Base-by-base conservation (phyloP, 306 rosid genomes). In the Cicer yamashitae region DNA sequence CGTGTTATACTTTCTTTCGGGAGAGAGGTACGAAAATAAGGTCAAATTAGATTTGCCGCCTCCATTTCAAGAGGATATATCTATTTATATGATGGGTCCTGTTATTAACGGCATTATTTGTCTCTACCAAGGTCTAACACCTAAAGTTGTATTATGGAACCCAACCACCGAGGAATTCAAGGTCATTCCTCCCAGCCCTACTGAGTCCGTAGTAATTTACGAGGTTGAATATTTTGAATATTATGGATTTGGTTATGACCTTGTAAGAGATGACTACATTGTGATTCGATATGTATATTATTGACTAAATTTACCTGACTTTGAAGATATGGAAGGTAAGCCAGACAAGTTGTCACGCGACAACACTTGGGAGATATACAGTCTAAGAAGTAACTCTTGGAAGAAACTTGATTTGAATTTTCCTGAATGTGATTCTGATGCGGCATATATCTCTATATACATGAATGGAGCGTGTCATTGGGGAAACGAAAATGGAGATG, bases 351-450 rank as follows among this genome's bases (percentile, higher is more conserved):
- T 25, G 34, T 25, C 34, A 3, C 34, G 4, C 0, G 3, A 25
- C 0, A 25, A 25, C 0, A 25, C 34, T 25, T 25, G 34, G 34
- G 34, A 25, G 34, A 25, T 25, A 25, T 25, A 25, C 0, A 25
- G 34, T 25, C 34, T 25, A 25, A 25, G 34, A 25, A 0, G 4
- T 25, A 25, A 25, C 0, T 2, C 34, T 25, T 25, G 34, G 34
- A 25, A 25, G 34, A 25, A 25, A 25, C 4, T 25, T 25, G 4
- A 25, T 25, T 25, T 25, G 34, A 4, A 25, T 25, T 25, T 25
- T 0, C 4, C 0, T 25, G 4, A 3, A 25, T 0, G 0, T 25
- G 0, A 0, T 25, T 25, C 4, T 25, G 2, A 25, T 2, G 0
- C 0, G 34, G 0, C 4, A 25, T 0, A 25, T 2, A 0, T 22